Base-by-base conservation (phyloP, 2,329 filamentous ascomycete genomes). In the Dendryphion nanum region DNA sequence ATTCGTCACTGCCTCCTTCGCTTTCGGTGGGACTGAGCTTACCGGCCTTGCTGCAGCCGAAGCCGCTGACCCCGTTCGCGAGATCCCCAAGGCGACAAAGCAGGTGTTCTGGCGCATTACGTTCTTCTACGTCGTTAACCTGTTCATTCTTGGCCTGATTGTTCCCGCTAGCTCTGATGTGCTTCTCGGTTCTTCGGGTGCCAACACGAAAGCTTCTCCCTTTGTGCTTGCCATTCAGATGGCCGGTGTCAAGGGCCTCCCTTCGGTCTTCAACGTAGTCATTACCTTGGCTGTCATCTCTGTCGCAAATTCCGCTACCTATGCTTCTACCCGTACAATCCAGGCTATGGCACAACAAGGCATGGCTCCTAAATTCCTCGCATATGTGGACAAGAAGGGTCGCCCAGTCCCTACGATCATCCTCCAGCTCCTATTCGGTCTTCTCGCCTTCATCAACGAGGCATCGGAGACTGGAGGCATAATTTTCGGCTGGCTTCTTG, bases 341-440 rank as follows among this genome's bases (percentile, higher is more conserved):
- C 73, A 76, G 30, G 75, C 77, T n/a, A 64, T 79, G 23, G 71
- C 75, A 7, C 33, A 44, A 8, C 38, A 52, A 26, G 50, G 48
- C 41, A 87, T 91, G 64, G 89, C 86, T 0, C 89, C 89, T 1
- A 75, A 72, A 40, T 74, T 89, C 47, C 71, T 94, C 13, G 80
- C 79, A 37, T 95, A 90, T 66, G 83, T 90, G 52, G 89, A 90
- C 70, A 82, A 83, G 38, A 78, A 83, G 50, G 89, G 89, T 19
- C 84, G 89, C 3, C 89, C 85, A 6, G 74, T 93, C 8, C 76
- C 85, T 33, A 79, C 86, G 39, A 88, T 95, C 50, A 53, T 76
- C 12, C 56, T 89, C 32, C 81, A 87, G 5, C 81, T 82, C 2
- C 57, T 65, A 3, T 59, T 94, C 37, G 86, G 89, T 15, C 72